phyloP scores from a whole-genome alignment of 2,329 filamentous ascomycete species.

The Teratosphaeria viscida region DNA sequence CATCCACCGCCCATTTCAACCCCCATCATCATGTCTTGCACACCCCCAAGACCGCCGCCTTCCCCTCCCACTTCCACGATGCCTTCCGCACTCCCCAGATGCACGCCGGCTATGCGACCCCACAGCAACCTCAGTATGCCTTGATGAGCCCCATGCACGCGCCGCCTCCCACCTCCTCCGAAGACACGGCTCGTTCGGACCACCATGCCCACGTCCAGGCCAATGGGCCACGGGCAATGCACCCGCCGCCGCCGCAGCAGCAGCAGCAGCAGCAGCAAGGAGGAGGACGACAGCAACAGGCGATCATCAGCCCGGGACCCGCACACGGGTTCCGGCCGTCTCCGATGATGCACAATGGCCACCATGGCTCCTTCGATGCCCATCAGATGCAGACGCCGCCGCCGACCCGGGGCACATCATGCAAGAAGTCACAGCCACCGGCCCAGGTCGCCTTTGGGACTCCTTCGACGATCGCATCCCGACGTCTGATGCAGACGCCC shows the following conservation, averaged over 20 bases:
- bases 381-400: slow-evolving; percentile 52
- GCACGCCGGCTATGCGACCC: slow-evolving; percentile 27
- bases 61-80: slow-evolving; percentile 38
- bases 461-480: slow-evolving; percentile 26
- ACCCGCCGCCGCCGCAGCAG: slow-evolving; percentile 6
- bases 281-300: slow-evolving; percentile 1
- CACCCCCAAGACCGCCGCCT: slow-evolving; percentile 35
- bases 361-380: slow-evolving; percentile 17
- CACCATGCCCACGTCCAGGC: slow-evolving; percentile 18
- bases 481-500: slow-evolving; percentile 18
- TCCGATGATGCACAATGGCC: slow-evolving; percentile 6
- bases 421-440: slow-evolving; percentile 34
- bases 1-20: slow-evolving; percentile 30
- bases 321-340: slow-evolving; percentile 2
- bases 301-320: slow-evolving; percentile 11
- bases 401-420: slow-evolving; percentile 46
- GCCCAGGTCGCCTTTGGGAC: slow-evolving; percentile 33
- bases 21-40: slow-evolving; percentile 31
- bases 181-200: slow-evolving; percentile 17
- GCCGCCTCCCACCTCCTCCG: slow-evolving; percentile 11
- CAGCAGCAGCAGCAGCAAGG: too few relatives aligned
- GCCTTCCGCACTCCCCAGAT: slow-evolving; percentile 41
- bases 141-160: slow-evolving; percentile 18
- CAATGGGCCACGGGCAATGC: slow-evolving; percentile 6
- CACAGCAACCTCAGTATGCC: slow-evolving; percentile 16